phyloP scores from a whole-genome alignment of 805 yeast genomes.

The Lachancea dasiensis region DNA sequence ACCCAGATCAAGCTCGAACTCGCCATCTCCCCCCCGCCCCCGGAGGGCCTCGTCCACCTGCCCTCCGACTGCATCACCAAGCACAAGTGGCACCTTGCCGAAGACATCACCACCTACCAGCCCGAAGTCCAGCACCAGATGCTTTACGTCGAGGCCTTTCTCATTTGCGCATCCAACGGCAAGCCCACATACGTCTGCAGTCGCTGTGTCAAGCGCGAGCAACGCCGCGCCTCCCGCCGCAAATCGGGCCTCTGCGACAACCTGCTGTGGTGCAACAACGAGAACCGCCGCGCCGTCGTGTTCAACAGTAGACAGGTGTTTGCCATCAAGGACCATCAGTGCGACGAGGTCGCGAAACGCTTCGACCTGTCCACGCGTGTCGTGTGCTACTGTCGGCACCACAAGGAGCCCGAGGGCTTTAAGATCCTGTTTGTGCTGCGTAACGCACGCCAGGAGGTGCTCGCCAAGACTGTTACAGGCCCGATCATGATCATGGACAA shows the following conservation, averaged over 20 bases:
- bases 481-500: slow-evolving; percentile 92
- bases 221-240: slow-evolving; percentile 88
- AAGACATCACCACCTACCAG: slow-evolving; percentile 37
- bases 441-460: slow-evolving; percentile 51
- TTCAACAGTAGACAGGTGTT: slow-evolving; percentile 88
- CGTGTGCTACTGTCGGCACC: slow-evolving; percentile 95
- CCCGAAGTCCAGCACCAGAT: slow-evolving; percentile 46
- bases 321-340: slow-evolving; percentile 34
- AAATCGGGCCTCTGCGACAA: slow-evolving; percentile 75
- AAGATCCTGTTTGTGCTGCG: slow-evolving; percentile 61
- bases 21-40: slow-evolving; percentile 68
- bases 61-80: slow-evolving; percentile 87
- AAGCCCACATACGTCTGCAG: slow-evolving; percentile 72
- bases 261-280: slow-evolving; percentile 67
- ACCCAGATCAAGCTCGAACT: slow-evolving; percentile 83
- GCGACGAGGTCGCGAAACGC: slow-evolving; percentile 26
- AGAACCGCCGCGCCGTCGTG: slow-evolving; percentile 75
- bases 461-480: slow-evolving; percentile 66
- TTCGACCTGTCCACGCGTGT: slow-evolving; percentile 63
- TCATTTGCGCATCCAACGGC: slow-evolving; percentile 52
- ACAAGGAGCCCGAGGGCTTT: slow-evolving; percentile 82
- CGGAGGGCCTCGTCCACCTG: slow-evolving; percentile 64
- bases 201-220: slow-evolving; percentile 87
- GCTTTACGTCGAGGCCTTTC: slow-evolving; percentile 70
- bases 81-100: slow-evolving; percentile 67